phyloP scores from a whole-genome alignment of 2,329 filamentous ascomycete species.

The Acrocalymma vagum region DNA sequence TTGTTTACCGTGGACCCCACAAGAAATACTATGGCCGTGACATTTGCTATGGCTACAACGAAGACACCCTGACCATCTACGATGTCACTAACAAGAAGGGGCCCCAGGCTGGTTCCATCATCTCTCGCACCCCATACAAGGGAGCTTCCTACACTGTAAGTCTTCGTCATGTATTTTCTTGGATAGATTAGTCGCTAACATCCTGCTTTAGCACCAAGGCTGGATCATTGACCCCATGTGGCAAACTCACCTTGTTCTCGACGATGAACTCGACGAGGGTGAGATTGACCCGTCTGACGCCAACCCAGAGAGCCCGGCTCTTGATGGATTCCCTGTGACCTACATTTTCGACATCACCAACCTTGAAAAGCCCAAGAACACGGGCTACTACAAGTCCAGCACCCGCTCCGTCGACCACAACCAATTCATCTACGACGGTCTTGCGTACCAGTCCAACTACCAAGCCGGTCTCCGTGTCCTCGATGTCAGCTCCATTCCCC shows the following conservation, averaged over 20 bases:
- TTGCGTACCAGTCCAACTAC: conserved; percentile 55
- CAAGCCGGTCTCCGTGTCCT: conserved; percentile 53
- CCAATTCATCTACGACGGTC: conserved; percentile 53
- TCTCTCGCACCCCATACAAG: conserved; percentile 63
- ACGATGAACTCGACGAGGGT: conserved; percentile 50
- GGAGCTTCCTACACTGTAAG: conserved; percentile 60
- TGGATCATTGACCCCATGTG: conserved; percentile 57
- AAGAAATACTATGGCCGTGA: conserved; percentile 59
- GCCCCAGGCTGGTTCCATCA: conserved; percentile 63
- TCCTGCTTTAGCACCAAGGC: too few relatives aligned
- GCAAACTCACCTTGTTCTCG: conserved; percentile 47
- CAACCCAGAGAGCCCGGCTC: conserved; percentile 33
- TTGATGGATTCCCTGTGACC: conserved; percentile 45
- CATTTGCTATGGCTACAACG: conserved; percentile 67
- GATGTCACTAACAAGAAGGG: conserved; percentile 63
- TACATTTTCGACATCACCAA: conserved; percentile 49
- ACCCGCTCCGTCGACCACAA: conserved; percentile 55
- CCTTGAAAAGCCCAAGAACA: conserved; percentile 46
- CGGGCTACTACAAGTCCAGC: conserved; percentile 52
- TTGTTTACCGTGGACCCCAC: conserved; percentile 64
- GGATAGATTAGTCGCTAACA: too few relatives aligned
- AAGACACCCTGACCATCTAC: conserved; percentile 61
- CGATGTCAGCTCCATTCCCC: conserved; percentile 51
- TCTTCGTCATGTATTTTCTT: conserved; percentile 27
- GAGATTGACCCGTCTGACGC: conserved; percentile 30